phyloP scores from a whole-genome alignment of 108 stramenopile species.

The Skeletonema tropicum region DNA sequence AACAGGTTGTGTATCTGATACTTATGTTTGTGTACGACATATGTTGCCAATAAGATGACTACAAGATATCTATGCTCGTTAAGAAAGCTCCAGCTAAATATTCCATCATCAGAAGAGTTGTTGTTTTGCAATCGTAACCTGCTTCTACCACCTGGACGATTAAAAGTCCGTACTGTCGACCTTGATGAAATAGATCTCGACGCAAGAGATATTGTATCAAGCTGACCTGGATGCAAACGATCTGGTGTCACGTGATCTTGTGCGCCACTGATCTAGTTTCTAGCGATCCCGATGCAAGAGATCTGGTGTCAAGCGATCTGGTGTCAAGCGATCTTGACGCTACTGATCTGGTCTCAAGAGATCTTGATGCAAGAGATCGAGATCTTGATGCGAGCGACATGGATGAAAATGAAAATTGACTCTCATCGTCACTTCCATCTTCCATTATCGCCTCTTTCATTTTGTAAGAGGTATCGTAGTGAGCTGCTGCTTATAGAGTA shows the following conservation, averaged over 20 bases:
- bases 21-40: not conserved
- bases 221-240: not conserved
- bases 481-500: not conserved
- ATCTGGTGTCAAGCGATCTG: not conserved
- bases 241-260: no score
- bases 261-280: not conserved
- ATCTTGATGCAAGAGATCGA: not conserved
- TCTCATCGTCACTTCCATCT: not conserved
- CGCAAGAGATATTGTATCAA: not conserved
- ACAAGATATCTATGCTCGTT: not conserved
- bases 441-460: not conserved
- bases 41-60: not conserved
- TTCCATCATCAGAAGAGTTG: constrained; percentile 1
- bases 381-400: not conserved
- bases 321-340: not conserved
- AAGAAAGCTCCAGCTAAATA: not conserved
- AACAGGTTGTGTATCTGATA: not conserved
- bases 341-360: not conserved
- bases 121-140: not conserved
- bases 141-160: not conserved
- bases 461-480: no score
- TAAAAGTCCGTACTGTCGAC: not conserved
- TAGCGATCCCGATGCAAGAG: not conserved
- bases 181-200: not conserved
- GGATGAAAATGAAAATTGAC: not conserved